These are phyloP conservation scores for Aegilops bicornis DNA, from an alignment of 176 grass and related monocot genomes.

Conservation along the genomic window DNA sequence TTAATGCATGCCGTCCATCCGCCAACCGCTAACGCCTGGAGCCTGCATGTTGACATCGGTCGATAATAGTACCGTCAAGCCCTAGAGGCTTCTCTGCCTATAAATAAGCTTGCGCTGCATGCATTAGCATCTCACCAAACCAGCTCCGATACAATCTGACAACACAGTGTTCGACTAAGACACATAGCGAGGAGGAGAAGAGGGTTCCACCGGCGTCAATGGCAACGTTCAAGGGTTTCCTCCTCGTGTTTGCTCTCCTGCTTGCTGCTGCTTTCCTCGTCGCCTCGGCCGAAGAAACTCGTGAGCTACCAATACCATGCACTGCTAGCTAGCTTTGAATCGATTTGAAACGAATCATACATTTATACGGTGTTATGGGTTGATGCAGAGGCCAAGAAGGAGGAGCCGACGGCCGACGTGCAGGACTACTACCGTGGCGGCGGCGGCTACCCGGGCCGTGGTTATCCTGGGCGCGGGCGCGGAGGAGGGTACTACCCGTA, in stretches of 20 bases:
- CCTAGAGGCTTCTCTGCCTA: neutral
- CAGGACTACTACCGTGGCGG: slow-evolving; percentile 26
- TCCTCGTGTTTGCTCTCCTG: slow-evolving; percentile 46
- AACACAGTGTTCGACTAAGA: neutral
- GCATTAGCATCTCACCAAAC: slow-evolving; percentile 2
- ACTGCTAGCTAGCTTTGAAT: neutral
- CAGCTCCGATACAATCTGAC: neutral
- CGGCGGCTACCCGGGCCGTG: neutral
- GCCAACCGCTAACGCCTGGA: neutral
- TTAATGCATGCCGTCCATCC: neutral
- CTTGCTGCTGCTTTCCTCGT: slow-evolving; percentile 36
- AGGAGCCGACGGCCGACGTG: neutral
- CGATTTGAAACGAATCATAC: too few species aligned
- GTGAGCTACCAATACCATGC: neutral
- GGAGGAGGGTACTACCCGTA: slow-evolving; percentile 28
- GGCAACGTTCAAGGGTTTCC: slow-evolving; percentile 39
- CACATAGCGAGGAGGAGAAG: neutral
- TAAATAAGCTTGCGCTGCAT: slow-evolving; percentile 2
- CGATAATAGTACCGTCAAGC: too few species aligned
- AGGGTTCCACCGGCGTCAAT: neutral
- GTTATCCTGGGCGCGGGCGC: neutral
- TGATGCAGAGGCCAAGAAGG: neutral
- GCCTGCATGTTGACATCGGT: neutral
- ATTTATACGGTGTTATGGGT: neutral
- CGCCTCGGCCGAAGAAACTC: slow-evolving; percentile 35